Evolutionary conservation across 495 filamentous ascomycete genomes (phyloP).

Genomic region (Podospora tetraspora): DNA sequence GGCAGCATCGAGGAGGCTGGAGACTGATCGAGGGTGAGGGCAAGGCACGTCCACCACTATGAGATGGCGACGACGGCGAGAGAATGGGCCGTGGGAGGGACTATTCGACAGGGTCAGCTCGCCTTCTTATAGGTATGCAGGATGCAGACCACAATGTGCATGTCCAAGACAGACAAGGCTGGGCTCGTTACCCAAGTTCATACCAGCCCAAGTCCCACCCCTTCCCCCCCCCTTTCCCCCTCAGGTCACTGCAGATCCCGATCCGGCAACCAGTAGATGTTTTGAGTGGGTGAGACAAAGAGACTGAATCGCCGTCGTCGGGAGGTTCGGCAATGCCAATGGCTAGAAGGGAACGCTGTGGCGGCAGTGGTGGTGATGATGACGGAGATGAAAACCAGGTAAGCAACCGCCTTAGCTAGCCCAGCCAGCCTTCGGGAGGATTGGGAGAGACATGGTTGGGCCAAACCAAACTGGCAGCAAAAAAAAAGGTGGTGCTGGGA

Average conservation of each 20-base stretch:
- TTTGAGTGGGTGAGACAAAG: neutral
- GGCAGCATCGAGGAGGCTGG: slow-evolving; percentile 11
- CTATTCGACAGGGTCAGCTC: neutral
- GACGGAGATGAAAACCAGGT: neutral
- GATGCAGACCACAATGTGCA: neutral
- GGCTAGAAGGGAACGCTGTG: neutral
- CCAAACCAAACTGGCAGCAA: neutral
- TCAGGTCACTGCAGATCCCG: neutral
- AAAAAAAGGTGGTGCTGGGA: neutral
- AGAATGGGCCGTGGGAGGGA: neutral
- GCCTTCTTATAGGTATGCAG: neutral
- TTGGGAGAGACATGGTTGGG: neutral
- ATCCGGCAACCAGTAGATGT: neutral
- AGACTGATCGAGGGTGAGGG: neutral
- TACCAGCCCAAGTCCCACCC: neutral
- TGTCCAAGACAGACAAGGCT: neutral
- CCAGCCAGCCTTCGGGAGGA: neutral
- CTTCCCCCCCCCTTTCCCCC: neutral
- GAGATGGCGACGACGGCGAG: neutral
- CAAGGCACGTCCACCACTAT: neutral
- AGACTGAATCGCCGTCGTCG: neutral
- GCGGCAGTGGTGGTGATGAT: neutral
- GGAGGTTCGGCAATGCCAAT: neutral
- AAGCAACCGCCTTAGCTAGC: neutral
- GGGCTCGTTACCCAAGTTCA: neutral